A percentile compares a stretch with the other conserved stretches of the same genome.
These are phyloP conservation scores for Thelonectria discophora DNA, from an alignment of 2,329 filamentous ascomycete genomes.

Conservation along the genomic window DNA sequence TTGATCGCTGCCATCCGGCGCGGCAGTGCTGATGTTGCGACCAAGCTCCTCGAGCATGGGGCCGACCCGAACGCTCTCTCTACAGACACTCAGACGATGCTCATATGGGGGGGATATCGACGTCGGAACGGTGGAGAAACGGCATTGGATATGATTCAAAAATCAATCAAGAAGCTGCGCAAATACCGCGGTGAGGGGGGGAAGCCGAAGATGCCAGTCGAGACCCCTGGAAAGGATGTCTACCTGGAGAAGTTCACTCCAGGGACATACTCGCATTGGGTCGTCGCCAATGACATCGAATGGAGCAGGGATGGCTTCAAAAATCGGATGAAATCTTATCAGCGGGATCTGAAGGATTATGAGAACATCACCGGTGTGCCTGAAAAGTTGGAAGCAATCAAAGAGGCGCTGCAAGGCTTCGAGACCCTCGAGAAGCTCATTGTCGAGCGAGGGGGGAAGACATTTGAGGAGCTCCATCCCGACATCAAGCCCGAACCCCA, in stretches of 20 bases:
- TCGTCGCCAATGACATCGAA: constrained; percentile 53
- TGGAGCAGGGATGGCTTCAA: constrained; percentile 43
- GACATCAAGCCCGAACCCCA: constrained; percentile 48
- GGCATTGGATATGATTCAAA: constrained; percentile 68
- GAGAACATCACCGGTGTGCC: constrained; percentile 35
- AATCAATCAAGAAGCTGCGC: constrained; percentile 60
- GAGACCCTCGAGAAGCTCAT: constrained; percentile 52
- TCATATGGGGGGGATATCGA: constrained; percentile 43
- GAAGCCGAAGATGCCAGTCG: constrained; percentile 36
- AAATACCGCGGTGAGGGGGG: constrained; percentile 49
- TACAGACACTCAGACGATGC: constrained; percentile 46
- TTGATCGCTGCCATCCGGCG: constrained; percentile 67
- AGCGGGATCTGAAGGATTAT: constrained; percentile 35
- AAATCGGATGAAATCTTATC: constrained; percentile 43
- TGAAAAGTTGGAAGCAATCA: constrained; percentile 66
- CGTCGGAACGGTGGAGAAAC: constrained; percentile 55
- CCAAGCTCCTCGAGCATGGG: constrained; percentile 69
- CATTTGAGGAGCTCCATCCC: constrained; percentile 71
- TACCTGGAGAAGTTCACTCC: constrained; percentile 61
- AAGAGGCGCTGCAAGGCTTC: constrained; percentile 29
- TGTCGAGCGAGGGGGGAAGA: constrained; percentile 68
- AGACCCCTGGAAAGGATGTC: constrained; percentile 54
- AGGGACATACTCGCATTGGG: constrained; percentile 70
- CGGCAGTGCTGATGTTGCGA: constrained; percentile 56
- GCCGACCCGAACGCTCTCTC: constrained; percentile 72